phyloP scores from a whole-genome alignment of 2,329 filamentous ascomycete genomes.

The Diaporthe citriasiana region DNA sequence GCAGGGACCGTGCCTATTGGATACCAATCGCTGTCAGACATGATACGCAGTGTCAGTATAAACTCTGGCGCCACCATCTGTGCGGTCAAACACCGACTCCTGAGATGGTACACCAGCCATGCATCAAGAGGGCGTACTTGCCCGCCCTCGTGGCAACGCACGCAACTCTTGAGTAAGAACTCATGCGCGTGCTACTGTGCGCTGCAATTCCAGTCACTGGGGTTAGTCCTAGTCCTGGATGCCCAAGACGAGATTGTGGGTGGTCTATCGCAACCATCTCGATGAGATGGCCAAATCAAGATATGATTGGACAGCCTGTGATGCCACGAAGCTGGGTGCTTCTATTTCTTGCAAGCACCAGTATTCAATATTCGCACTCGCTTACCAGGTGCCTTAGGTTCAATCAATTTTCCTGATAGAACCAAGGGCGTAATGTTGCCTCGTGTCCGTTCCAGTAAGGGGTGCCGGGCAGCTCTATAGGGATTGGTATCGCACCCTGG shows the following conservation, averaged over 20 bases:
- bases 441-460: slow-evolving; percentile 57
- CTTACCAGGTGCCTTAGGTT: background rate
- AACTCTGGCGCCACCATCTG: slow-evolving; percentile 32
- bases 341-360: background rate
- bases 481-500: slow-evolving; percentile 69
- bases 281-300: background rate
- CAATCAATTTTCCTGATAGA: slow-evolving; percentile 48
- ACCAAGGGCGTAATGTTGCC: slow-evolving; percentile 56
- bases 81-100: slow-evolving; percentile 19
- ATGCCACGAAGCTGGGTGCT: background rate
- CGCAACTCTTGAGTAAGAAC: background rate
- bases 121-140: background rate
- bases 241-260: background rate
- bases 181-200: background rate
- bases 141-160: background rate
- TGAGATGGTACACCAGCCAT: slow-evolving; percentile 15
- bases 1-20: slow-evolving; percentile 34
- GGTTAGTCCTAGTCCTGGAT: background rate
- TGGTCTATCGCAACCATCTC: background rate
- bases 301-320: background rate
- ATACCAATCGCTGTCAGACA: slow-evolving; percentile 32
- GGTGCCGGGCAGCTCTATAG: slow-evolving; percentile 72
- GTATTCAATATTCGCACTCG: slow-evolving; percentile 12
- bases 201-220: background rate
- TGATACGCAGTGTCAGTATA: slow-evolving; percentile 33